Evolutionary conservation across 441 rosid genomes (phyloP).

Genomic region (Syzygium syzygioides): DNA sequence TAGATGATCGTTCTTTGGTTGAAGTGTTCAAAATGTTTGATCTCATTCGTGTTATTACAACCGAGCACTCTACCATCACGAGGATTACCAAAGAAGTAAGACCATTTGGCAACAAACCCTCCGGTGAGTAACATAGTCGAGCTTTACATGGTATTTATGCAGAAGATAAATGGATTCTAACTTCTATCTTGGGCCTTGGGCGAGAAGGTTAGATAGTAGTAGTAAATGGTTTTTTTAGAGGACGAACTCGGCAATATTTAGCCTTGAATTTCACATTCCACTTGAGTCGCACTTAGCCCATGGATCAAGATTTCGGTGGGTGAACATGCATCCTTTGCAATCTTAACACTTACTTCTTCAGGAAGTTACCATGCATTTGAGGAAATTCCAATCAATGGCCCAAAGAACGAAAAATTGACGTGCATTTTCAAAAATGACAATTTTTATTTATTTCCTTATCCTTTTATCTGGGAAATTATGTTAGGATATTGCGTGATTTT

Average conservation of each 20-base stretch:
- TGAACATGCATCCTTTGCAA: too few species aligned
- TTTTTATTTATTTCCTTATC: too few species aligned
- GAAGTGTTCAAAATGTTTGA: constrained; percentile 97
- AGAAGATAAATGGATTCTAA: background rate
- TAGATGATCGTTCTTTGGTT: constrained; percentile 68
- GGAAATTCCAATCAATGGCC: too few species aligned
- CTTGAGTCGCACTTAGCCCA: background rate
- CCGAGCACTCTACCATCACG: constrained; percentile 77
- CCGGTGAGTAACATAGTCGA: background rate
- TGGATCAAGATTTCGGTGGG: too few species aligned
- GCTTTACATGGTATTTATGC: background rate
- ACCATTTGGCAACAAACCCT: too few species aligned
- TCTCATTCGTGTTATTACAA: constrained; percentile 78
- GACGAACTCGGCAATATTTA: background rate
- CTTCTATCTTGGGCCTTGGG: background rate
- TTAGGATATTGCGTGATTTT: too few species aligned
- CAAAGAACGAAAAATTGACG: background rate
- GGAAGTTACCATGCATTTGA: too few species aligned
- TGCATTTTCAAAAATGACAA: background rate
- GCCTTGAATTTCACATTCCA: background rate
- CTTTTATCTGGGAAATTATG: too few species aligned
- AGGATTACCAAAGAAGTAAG: constrained; percentile 88
- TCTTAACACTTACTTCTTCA: too few species aligned
- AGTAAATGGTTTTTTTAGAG: background rate
- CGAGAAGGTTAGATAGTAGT: background rate